Base-by-base conservation (phyloP, 768 basidiomycete species). In the Pholiota molesta region DNA sequence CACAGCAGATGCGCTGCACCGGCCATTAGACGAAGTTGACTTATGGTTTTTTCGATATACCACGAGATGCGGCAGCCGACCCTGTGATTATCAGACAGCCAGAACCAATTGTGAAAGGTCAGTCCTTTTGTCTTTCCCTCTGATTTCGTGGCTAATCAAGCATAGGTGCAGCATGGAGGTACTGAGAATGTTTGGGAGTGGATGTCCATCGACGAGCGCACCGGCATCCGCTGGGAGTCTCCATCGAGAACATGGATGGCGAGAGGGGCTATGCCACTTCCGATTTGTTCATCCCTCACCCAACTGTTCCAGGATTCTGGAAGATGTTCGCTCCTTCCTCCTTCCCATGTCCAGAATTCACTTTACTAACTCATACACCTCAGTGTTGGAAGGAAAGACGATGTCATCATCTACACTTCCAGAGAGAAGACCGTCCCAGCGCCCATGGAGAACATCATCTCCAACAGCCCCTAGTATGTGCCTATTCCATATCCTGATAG, bases 271-370 rank as follows among this genome's bases (percentile, higher is more conserved):
- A 82, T 60, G 76, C 76, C 0, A 81, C 76, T 11, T 76, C 74
- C 5, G 83, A 83, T 68, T 66, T 81, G 5, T 81, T 78, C 63
- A 61, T 75, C 42, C 73, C 69, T 28, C 83, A 84, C 61, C 80
- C 83, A 0, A 78, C 76, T n/a, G 77, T 79, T 16, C 62, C 73
- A 4, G 69, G 75, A 19, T 64, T 81, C 6, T 85, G 78, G 72
- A 81, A 75, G 66, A 69, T 81, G 80, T 82, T 52, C 26, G 26
- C 26, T 66, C 17, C 28, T 5, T 17, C 33, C 37, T 8, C 42
- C 28, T 45, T 51, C 16, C 5, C 16, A 13, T 35, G 33, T 13
- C 11, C 33, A 9, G 9, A 42, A 42, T 42, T 19, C 14, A 13
- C 16, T 19, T 16, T 17, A 42, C 40, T 42, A 42, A 42, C n/a